Evolutionary conservation across 2,329 filamentous ascomycete species (phyloP).

Genomic region (Nannizziopsis arthrosporioides): DNA sequence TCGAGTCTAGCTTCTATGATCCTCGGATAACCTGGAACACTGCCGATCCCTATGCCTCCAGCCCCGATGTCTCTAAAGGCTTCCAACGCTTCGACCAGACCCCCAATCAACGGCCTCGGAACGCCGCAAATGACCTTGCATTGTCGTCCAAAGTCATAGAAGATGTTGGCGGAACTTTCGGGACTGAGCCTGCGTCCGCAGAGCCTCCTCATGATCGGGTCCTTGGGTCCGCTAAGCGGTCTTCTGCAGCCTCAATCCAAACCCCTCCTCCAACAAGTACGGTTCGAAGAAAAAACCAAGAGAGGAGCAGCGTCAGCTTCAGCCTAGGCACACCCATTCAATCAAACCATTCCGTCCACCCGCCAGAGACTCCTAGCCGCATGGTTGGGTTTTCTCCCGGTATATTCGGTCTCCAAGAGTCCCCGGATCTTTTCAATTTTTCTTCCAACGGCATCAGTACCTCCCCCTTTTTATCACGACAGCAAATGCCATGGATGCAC

Average conservation of each 20-base stretch:
- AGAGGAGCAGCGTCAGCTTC: conserved; percentile 10
- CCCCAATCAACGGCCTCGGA: conserved; percentile 23
- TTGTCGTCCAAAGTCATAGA: conserved; percentile 13
- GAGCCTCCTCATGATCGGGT: background rate
- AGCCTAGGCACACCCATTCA: conserved; percentile 9
- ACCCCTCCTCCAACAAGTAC: conserved; percentile 52
- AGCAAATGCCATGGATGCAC: conserved; percentile 41
- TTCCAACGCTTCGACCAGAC: conserved; percentile 26
- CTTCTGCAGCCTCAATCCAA: conserved; percentile 39
- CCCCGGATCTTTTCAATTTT: conserved; percentile 41
- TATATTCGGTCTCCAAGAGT: conserved; percentile 46
- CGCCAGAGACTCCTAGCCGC: conserved; percentile 37
- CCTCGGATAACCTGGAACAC: conserved; percentile 38
- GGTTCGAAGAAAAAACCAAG: conserved; percentile 37
- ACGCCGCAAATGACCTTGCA: conserved; percentile 17
- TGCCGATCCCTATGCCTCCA: conserved; percentile 37
- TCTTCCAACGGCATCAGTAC: conserved; percentile 31
- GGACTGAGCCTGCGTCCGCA: background rate
- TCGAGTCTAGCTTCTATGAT: conserved; percentile 38
- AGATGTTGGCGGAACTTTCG: conserved; percentile 11
- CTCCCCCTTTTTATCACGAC: conserved; percentile 47
- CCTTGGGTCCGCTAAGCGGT: conserved; percentile 5
- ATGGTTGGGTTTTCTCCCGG: conserved; percentile 35
- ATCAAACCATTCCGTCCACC: conserved; percentile 15
- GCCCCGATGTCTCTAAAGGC: conserved; percentile 35